Conservation (phyloP, 2,329 filamentous ascomycete species). For the Aphanoascus verrucosus region DNA sequence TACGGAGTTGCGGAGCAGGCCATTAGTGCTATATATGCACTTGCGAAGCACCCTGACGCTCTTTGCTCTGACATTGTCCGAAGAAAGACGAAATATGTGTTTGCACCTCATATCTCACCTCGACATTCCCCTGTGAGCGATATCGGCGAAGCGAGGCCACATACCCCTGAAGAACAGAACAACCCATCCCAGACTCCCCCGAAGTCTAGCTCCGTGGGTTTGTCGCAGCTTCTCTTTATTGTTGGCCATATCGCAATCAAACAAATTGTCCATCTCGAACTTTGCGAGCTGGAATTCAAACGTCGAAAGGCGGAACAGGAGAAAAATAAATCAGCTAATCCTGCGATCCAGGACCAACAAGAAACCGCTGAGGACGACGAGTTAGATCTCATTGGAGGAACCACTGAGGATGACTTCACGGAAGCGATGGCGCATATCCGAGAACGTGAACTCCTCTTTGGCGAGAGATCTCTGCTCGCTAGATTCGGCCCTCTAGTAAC, state of each 20-base stretch:
- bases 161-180: slow-evolving; percentile 6
- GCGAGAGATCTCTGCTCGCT: slow-evolving; percentile 70
- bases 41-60: slow-evolving; percentile 88
- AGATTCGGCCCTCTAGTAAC: slow-evolving; percentile 84
- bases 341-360: slow-evolving; percentile 40
- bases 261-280: slow-evolving; percentile 93
- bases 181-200: slow-evolving; percentile 39
- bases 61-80: slow-evolving; percentile 85
- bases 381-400: slow-evolving; percentile 90
- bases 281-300: slow-evolving; percentile 98
- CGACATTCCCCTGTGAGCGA: slow-evolving; percentile 20
- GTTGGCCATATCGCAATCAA: slow-evolving; percentile 97
- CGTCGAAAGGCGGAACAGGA: slow-evolving; percentile 59
- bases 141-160: slow-evolving; percentile 24
- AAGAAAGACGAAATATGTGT: slow-evolving; percentile 76
- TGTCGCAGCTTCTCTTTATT: slow-evolving; percentile 88
- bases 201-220: slow-evolving; percentile 56
- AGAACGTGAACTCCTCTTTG: slow-evolving; percentile 73
- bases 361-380: slow-evolving; percentile 66
- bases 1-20: slow-evolving; percentile 90
- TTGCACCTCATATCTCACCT: slow-evolving; percentile 38
- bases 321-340: slow-evolving; percentile 37
- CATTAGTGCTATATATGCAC: slow-evolving; percentile 84
- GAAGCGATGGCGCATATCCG: slow-evolving; percentile 77
- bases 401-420: slow-evolving; percentile 86